Base-by-base conservation (phyloP, 257 asterid species). In the Penstemon newberryi region DNA sequence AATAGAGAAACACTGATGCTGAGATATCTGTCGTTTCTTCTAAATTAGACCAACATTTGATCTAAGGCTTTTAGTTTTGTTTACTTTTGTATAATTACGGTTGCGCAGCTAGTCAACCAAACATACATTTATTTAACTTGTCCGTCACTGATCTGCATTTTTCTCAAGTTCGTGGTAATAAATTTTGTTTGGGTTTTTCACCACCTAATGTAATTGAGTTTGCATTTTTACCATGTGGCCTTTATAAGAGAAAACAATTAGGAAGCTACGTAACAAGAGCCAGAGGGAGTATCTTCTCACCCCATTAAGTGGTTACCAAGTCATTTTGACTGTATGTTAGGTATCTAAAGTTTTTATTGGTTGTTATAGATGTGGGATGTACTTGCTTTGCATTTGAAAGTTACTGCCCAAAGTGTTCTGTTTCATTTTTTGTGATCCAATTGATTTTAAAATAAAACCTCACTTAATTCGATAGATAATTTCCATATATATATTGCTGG, bases 11-110 rank as follows among this genome's bases (percentile, higher is more conserved):
- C 59, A 54, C 53, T 5, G 47, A 60, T 64, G 18, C 49, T 37
- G 44, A 25, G 52, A 46, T 69, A 75, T 7, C 63, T 61, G 63
- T 69, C 49, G 25, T 41, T 18, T 62, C 43, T 51, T 43, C 10
- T 63, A 45, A 15, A 49, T 15, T n/a, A 60, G 18, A 12, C 15
- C 6, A 19, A 6, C 6, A 36, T 19, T 53, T 25, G 4, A 7
- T 25, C 33, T 25, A 25, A 25, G 33, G 33, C 1, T 25, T 25
- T 25, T 25, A 25, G 33, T 25, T 25, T 25, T 25, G 33, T 25
- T 25, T 25, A 25, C 33, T 25, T 25, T 25, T 25, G 2, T 25
- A 25, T 46, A 46, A 46, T 12, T 46, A 7, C 51, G 10, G 8
- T 7, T 46, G 33, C 33, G 2, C 33, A 25, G 33, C 44, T 6